Conservation (phyloP, 148 eudicot species). For the Dianthus caryophyllus region DNA sequence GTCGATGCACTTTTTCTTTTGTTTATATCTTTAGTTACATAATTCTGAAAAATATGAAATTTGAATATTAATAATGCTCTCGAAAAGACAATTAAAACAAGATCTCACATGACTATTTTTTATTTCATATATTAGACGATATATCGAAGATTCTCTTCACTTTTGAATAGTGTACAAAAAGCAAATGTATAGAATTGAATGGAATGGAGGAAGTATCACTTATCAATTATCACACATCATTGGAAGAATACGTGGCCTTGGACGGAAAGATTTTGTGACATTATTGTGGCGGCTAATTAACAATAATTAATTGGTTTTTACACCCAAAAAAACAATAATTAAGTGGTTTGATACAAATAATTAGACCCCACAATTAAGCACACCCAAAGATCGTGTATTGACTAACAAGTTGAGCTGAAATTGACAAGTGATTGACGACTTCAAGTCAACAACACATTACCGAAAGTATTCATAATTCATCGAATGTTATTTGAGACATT, state of each 20-base stretch:
- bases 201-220: too few relatives aligned
- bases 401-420: neutral
- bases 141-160: too few relatives aligned
- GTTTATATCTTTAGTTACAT: too few relatives aligned
- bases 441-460: neutral
- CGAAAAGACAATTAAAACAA: too few relatives aligned
- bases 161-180: too few relatives aligned
- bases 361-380: neutral
- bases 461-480: conserved; percentile 2
- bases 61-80: too few relatives aligned
- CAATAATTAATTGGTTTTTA: too few relatives aligned
- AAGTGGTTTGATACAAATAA: neutral
- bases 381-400: neutral
- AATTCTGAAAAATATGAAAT: too few relatives aligned
- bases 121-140: too few relatives aligned
- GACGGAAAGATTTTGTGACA: conserved; percentile 4
- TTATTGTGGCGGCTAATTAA: conserved; percentile 30
- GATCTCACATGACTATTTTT: too few relatives aligned
- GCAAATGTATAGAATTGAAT: too few relatives aligned
- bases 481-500: conserved; percentile 1
- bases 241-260: conserved; percentile 20
- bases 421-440: neutral
- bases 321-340: conserved; percentile 15
- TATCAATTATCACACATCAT: neutral
- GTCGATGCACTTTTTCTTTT: too few relatives aligned